A percentile compares a stretch with the other conserved stretches of the same genome.
These are phyloP conservation scores for Solanum hybrid DNA, from an alignment of 305 asterid genomes.

Conservation along the genomic window DNA sequence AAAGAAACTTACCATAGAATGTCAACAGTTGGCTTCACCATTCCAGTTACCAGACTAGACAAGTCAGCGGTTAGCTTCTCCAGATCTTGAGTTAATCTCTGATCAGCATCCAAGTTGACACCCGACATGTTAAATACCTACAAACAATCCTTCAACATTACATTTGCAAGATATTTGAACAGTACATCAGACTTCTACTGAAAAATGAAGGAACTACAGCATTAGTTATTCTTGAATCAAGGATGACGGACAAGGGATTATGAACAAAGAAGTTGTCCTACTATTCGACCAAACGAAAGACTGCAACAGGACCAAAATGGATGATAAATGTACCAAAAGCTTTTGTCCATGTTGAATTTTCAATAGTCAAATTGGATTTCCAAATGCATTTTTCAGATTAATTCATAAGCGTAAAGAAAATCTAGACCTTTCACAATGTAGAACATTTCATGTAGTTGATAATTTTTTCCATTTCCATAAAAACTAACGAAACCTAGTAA, in stretches of 20 bases:
- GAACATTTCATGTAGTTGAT: background rate
- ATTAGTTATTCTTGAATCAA: slow-evolving; percentile 3
- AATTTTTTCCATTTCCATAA: background rate
- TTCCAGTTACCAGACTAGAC: slow-evolving; percentile 97
- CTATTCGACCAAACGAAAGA: background rate
- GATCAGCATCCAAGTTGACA: slow-evolving; percentile 79
- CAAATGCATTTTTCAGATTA: background rate
- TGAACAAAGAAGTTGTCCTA: background rate
- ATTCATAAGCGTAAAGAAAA: background rate
- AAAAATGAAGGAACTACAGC: background rate
- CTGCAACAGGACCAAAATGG: background rate
- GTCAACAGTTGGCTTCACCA: slow-evolving; percentile 98
- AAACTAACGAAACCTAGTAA: background rate
- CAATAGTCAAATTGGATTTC: background rate
- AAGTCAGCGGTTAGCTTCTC: slow-evolving; percentile 90
- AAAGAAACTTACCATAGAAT: slow-evolving; percentile 63
- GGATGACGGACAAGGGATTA: background rate
- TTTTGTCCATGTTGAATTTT: background rate
- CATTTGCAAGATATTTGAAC: background rate
- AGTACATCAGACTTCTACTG: background rate
- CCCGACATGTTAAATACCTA: slow-evolving; percentile 78
- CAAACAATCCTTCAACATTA: slow-evolving; percentile 1
- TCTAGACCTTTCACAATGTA: background rate
- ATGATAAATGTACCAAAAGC: background rate
- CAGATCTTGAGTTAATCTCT: slow-evolving; percentile 93